These are phyloP conservation scores for Penicillium coprophilum DNA, from an alignment of 495 filamentous ascomycete species.

Conservation along the genomic window DNA sequence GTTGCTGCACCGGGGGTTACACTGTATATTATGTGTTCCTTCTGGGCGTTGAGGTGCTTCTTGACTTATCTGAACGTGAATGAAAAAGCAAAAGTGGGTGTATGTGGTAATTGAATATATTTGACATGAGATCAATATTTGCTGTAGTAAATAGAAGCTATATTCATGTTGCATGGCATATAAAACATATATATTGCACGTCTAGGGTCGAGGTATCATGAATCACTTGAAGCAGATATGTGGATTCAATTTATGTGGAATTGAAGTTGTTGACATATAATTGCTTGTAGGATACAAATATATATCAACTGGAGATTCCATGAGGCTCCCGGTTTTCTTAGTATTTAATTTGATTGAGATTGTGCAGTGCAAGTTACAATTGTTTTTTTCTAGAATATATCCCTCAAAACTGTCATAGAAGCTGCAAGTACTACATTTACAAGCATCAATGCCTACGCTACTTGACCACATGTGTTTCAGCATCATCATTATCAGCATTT, in stretches of 20 bases:
- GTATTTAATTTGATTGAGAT: background rate
- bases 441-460: background rate
- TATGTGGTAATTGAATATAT: background rate
- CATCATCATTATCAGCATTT: background rate
- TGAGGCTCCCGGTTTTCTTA: background rate
- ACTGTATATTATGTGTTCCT: background rate
- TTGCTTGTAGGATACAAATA: background rate
- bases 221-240: background rate
- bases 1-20: conserved; percentile 1
- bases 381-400: background rate
- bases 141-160: background rate
- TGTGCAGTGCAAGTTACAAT: background rate
- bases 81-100: background rate
- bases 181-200: background rate
- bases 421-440: background rate
- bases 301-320: background rate
- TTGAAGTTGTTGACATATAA: background rate
- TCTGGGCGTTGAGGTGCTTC: background rate
- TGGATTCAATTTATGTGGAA: background rate
- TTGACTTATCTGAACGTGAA: background rate
- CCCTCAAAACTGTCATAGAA: background rate
- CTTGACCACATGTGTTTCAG: background rate
- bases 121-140: background rate
- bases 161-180: background rate
- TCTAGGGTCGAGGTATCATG: background rate